Evolutionary conservation across 1,284 basidiomycete species (phyloP), one percentile per base, ranked within the genome.

Genomic region (Pisolithus thermaeus): DNA sequence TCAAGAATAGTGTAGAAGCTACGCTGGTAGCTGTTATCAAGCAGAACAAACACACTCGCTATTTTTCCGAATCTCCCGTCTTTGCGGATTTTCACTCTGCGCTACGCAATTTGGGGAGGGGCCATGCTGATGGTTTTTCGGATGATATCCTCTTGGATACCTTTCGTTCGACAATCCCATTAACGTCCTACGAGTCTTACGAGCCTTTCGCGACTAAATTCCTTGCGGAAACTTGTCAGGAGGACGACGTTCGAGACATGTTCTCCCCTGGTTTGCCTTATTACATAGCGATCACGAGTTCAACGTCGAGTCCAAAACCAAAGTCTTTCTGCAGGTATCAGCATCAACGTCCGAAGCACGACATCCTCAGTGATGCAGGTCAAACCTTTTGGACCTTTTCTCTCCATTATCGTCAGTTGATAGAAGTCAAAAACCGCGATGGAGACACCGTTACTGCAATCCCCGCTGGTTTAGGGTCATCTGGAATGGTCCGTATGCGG

Each of bases 41-140:
- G 3, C 54, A 45, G 39, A 59, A 59, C 47, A 41, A 20, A 16
- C 22, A 43, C 16, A 52, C 57, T 8, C 58, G 51, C 8, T 58
- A 50, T 30, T 50, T 52, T 0, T 46, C 41, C 40, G 54, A 61
- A 39, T 39, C 37, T 20, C 37, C 16, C 14, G 37, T 16, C 37
- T 39, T 39, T 20, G 37, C n/a, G n/a, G 20, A 12, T 16, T 39
- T 39, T 39, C 37, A 20, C 16, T 16, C 12, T 39, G 37, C 37
- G 37, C 11, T 39, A 9, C n/a, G n/a, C 37, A 9, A n/a, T 11
- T 20, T 18, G 7, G 37, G 20, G 20, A 39, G 20, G 16, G 20
- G 7, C 2, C 12, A n/a, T 2, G 14, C 18, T 16, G 37, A 39
- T 7, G 37, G 14, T 9, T 3, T 18, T 39, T 11, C 16, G 5